Evolutionary conservation across 345 rosid species (phyloP).

Genomic region (Eucalyptus globulus): DNA sequence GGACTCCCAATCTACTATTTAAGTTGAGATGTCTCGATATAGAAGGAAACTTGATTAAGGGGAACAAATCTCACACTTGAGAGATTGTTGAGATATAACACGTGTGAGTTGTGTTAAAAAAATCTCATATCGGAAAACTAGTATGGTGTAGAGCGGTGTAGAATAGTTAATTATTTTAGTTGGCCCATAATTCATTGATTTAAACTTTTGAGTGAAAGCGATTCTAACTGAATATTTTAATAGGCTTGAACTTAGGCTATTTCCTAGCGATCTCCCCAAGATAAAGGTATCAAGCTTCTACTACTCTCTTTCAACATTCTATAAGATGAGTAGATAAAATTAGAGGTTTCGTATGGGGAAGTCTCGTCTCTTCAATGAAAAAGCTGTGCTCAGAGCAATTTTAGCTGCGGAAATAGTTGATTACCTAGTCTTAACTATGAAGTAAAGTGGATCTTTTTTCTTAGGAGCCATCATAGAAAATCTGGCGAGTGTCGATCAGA

Average conservation of each 20-base stretch:
- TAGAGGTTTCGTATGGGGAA: not conserved
- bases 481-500: not conserved
- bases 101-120: too few species aligned
- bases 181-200: too few species aligned
- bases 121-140: too few species aligned
- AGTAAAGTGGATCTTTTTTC: not conserved
- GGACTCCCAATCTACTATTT: too few species aligned
- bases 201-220: too few species aligned
- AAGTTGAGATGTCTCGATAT: too few species aligned
- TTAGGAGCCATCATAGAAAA: not conserved
- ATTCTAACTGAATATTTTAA: too few species aligned
- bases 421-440: not conserved
- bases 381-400: not conserved
- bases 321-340: not conserved
- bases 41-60: too few species aligned
- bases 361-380: not conserved
- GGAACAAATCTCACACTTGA: too few species aligned
- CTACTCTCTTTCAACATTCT: not conserved
- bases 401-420: not conserved
- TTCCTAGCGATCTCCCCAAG: not conserved
- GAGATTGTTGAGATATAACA: too few species aligned
- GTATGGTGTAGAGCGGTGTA: too few species aligned
- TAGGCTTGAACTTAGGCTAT: rapidly evolving
- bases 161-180: too few species aligned
- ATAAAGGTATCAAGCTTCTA: not conserved